phyloP scores from a whole-genome alignment of 176 grass and related monocot species.

The Aechmea fasciata region DNA sequence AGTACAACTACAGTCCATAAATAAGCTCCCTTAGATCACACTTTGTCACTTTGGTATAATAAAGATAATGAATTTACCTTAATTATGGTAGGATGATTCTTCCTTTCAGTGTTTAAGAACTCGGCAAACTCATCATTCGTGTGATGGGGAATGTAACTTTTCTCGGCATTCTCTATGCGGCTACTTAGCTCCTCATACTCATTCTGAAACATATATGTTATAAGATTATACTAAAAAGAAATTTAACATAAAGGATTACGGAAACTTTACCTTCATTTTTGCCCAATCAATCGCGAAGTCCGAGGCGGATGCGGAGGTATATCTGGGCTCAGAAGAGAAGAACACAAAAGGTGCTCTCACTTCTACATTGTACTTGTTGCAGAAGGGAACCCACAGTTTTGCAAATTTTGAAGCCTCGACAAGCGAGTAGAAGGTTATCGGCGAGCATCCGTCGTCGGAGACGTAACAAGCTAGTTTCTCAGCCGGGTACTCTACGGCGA shows the following conservation, averaged over 20 bases:
- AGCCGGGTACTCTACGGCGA: slow-evolving; percentile 47
- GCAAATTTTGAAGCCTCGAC: slow-evolving; percentile 32
- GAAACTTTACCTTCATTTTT: too few species aligned
- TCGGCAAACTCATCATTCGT: slow-evolving; percentile 19
- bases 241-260: too few species aligned
- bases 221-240: too few species aligned
- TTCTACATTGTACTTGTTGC: slow-evolving; percentile 16
- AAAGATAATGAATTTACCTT: slow-evolving; percentile 22
- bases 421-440: slow-evolving; percentile 33
- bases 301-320: too few species aligned
- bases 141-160: slow-evolving; percentile 3
- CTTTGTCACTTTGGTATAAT: too few species aligned
- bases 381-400: slow-evolving; percentile 47
- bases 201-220: neutral
- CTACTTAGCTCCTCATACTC: slow-evolving; percentile 33
- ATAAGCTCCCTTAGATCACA: neutral
- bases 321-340: slow-evolving; percentile 21
- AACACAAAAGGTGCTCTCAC: slow-evolving; percentile 36
- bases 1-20: neutral
- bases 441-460: slow-evolving; percentile 49
- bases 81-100: slow-evolving; percentile 36
- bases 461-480: slow-evolving; percentile 49
- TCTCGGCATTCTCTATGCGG: slow-evolving; percentile 31
- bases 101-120: slow-evolving; percentile 22
- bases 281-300: too few species aligned